Evolutionary conservation across 345 rosid genomes (phyloP).

Genomic region (Eucalyptus lansdowneana): DNA sequence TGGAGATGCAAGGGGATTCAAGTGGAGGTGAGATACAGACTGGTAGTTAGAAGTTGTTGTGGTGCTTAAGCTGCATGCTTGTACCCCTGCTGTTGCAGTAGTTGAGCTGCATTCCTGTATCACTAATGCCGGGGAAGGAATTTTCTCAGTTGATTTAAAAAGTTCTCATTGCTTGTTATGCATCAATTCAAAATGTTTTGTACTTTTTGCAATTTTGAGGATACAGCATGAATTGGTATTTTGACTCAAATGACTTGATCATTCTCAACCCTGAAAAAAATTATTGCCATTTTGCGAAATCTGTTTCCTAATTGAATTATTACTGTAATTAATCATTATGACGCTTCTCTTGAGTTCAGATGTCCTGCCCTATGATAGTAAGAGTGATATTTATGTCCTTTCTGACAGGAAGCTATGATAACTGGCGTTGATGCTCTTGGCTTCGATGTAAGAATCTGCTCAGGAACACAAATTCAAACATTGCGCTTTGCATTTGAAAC

Average conservation of each 20-base stretch:
- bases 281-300: not conserved
- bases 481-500: slow-evolving; percentile 60
- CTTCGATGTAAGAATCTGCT: slow-evolving; percentile 72
- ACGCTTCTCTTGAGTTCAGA: not conserved
- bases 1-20: slow-evolving; percentile 74
- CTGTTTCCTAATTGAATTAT: not conserved
- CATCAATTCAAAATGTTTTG: not conserved
- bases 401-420: slow-evolving; percentile 56
- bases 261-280: not conserved
- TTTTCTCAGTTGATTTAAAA: not conserved
- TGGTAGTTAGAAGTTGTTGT: not conserved
- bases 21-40: slow-evolving; percentile 56
- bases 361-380: not conserved
- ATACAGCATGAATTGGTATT: not conserved
- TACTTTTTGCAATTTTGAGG: not conserved
- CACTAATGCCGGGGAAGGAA: not conserved
- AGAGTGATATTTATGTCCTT: not conserved
- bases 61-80: not conserved
- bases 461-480: slow-evolving; percentile 74
- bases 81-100: not conserved
- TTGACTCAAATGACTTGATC: not conserved
- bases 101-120: not conserved
- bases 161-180: not conserved
- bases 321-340: not conserved
- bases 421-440: slow-evolving; percentile 71